Conservation (phyloP, 2,329 filamentous ascomycete genomes). For the Ophiostoma himal-ulmi region DNA sequence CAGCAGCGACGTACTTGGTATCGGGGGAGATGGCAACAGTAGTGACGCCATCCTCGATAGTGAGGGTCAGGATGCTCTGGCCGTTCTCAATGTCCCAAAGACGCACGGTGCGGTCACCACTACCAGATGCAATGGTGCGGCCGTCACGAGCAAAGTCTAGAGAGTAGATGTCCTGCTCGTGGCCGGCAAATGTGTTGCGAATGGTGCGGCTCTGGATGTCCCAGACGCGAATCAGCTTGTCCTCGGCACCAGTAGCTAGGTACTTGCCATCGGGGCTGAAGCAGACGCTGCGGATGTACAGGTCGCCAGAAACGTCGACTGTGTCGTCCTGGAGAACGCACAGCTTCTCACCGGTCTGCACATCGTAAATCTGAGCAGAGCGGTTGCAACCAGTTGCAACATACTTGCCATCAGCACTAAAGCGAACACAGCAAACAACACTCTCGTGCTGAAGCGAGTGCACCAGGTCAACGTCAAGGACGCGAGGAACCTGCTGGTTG, state of each 20-base stretch:
- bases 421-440: conserved; percentile 95
- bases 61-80: conserved; percentile 74
- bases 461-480: conserved; percentile 87
- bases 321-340: conserved; percentile 85
- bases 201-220: conserved; percentile 80
- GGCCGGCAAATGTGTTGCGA: conserved; percentile 87
- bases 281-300: conserved; percentile 97
- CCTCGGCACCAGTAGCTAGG: conserved; percentile 91
- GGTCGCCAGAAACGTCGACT: conserved; percentile 79
- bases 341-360: conserved; percentile 77
- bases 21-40: conserved; percentile 97
- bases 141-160: conserved; percentile 92
- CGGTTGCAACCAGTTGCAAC: conserved; percentile 96
- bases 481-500: conserved; percentile 83
- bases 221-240: conserved; percentile 97
- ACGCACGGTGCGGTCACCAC: conserved; percentile 87
- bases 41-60: conserved; percentile 94
- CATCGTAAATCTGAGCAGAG: conserved; percentile 99
- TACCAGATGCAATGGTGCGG: conserved; percentile 89
- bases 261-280: conserved; percentile 96
- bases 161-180: conserved; percentile 98
- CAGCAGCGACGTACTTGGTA: conserved; percentile 87
- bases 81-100: conserved; percentile 92
- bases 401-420: conserved; percentile 91
- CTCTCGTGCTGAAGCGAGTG: conserved; percentile 92